A percentile compares a stretch with the other conserved stretches of the same genome.
phyloP scores from a whole-genome alignment of 192 early-diverging fungal species.

The Chytriomyces sp. region DNA sequence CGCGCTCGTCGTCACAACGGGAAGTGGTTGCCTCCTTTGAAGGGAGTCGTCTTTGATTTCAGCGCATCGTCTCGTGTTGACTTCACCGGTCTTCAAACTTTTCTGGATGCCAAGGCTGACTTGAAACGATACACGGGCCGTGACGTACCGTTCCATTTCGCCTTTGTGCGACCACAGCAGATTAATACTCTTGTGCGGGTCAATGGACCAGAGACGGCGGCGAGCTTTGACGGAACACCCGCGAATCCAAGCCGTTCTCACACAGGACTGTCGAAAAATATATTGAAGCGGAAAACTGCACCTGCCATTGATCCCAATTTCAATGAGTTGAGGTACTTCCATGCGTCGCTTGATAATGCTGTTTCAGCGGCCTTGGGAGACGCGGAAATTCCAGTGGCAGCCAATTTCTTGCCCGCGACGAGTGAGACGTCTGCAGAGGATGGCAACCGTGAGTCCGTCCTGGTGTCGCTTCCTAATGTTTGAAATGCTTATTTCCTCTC shows the following conservation, averaged over 20 bases:
- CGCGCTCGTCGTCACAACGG: background rate
- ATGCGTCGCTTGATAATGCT: conserved; percentile 25
- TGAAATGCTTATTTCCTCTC: too few species aligned
- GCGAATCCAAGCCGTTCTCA: background rate
- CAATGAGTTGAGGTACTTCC: conserved; percentile 21
- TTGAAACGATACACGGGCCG: conserved; percentile 55
- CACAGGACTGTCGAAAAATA: background rate
- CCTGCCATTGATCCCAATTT: too few species aligned
- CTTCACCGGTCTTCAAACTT: conserved; percentile 75
- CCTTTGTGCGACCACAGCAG: conserved; percentile 35
- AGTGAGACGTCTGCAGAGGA: too few species aligned
- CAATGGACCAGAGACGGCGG: background rate
- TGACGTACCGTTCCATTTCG: conserved; percentile 58
- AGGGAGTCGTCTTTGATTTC: conserved; percentile 81
- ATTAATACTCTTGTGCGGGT: conserved; percentile 25
- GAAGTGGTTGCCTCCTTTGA: conserved; percentile 42
- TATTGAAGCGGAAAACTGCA: conserved; percentile 3
- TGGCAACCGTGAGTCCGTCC: too few species aligned
- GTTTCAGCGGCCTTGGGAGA: too few species aligned
- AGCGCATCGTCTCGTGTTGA: conserved; percentile 77
- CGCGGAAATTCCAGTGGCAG: too few species aligned
- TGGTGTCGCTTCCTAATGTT: too few species aligned
- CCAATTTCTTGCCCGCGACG: too few species aligned
- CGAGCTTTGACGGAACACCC: background rate
- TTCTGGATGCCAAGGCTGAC: conserved; percentile 68